These are phyloP conservation scores for Porphyrellus cyaneotinctus DNA, from an alignment of 768 basidiomycete genomes.

Conservation along the genomic window DNA sequence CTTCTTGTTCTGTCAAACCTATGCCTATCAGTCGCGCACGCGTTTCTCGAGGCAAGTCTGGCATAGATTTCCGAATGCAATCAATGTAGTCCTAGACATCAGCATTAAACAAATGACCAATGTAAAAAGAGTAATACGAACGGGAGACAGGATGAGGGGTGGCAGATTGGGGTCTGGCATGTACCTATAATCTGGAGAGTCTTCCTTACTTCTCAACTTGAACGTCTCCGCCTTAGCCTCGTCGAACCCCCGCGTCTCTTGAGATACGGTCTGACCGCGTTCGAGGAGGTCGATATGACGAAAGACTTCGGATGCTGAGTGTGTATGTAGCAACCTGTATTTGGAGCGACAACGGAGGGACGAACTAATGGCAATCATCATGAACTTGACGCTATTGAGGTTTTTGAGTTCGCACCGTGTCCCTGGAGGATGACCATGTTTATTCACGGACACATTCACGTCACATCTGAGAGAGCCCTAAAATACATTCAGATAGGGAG, in stretches of 20 bases:
- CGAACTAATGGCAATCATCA: constrained; percentile 81
- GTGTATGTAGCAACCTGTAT: not conserved
- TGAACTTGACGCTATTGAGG: constrained; percentile 39
- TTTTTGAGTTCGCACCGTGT: constrained; percentile 29
- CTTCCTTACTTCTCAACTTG: constrained; percentile 82
- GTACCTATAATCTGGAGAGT: constrained; percentile 93
- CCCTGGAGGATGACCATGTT: constrained; percentile 55
- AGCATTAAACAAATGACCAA: not conserved
- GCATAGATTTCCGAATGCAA: constrained; percentile 49
- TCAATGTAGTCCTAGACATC: constrained; percentile 58
- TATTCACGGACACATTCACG: constrained; percentile 90
- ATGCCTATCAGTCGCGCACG: constrained; percentile 52
- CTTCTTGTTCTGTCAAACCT: constrained; percentile 58
- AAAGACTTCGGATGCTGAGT: constrained; percentile 74
- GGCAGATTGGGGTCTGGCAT: constrained; percentile 98
- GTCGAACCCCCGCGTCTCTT: constrained; percentile 92
- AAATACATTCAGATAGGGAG: not conserved
- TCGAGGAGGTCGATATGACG: constrained; percentile 67
- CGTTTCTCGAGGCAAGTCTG: constrained; percentile 70
- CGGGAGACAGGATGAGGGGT: constrained; percentile 55
- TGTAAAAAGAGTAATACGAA: constrained; percentile 20
- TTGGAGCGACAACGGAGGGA: constrained; percentile 3
- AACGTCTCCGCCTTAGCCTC: constrained; percentile 79
- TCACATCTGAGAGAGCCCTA: constrained; percentile 95
- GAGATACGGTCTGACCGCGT: constrained; percentile 44